Evolutionary conservation across 257 asterid genomes (phyloP).

Genomic region (Gentiana macrophylla): DNA sequence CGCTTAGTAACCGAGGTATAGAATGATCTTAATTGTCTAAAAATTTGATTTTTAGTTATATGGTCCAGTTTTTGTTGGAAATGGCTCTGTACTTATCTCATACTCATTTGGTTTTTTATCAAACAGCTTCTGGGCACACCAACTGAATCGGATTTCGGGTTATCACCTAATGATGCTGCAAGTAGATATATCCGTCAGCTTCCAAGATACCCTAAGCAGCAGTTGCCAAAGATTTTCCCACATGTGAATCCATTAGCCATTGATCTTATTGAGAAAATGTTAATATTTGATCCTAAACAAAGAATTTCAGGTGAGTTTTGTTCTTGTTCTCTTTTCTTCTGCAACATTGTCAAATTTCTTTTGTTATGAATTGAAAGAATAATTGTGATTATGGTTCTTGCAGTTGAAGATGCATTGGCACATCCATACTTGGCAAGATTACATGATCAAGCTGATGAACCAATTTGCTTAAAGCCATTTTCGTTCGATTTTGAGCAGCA

Average conservation of each 20-base stretch:
- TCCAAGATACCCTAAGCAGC: slow-evolving; percentile 71
- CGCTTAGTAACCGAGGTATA: slow-evolving; percentile 66
- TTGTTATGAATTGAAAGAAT: no score
- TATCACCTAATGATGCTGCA: slow-evolving; percentile 67
- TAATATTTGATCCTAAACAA: slow-evolving; percentile 64
- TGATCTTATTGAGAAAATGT: slow-evolving; percentile 86
- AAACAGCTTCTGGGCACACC: slow-evolving; percentile 90
- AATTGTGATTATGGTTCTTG: background rate
- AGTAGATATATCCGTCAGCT: slow-evolving; percentile 77
- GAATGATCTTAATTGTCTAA: no score
- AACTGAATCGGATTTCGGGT: slow-evolving; percentile 63
- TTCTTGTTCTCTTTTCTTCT: no score
- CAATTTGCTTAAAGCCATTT: slow-evolving; percentile 53
- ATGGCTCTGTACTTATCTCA: no score
- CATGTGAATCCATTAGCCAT: slow-evolving; percentile 80
- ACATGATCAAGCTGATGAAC: slow-evolving; percentile 81
- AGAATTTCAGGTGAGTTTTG: slow-evolving; percentile 67
- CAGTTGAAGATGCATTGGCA: slow-evolving; percentile 82
- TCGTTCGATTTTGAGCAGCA: slow-evolving; percentile 73
- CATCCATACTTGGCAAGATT: slow-evolving; percentile 78
- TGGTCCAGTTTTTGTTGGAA: no score
- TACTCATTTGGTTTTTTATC: background rate
- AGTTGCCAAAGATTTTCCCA: slow-evolving; percentile 55
- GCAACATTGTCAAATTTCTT: no score
- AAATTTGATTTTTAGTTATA: no score